phyloP scores from a whole-genome alignment of 768 basidiomycete species.

The Dendrothele bispora region DNA sequence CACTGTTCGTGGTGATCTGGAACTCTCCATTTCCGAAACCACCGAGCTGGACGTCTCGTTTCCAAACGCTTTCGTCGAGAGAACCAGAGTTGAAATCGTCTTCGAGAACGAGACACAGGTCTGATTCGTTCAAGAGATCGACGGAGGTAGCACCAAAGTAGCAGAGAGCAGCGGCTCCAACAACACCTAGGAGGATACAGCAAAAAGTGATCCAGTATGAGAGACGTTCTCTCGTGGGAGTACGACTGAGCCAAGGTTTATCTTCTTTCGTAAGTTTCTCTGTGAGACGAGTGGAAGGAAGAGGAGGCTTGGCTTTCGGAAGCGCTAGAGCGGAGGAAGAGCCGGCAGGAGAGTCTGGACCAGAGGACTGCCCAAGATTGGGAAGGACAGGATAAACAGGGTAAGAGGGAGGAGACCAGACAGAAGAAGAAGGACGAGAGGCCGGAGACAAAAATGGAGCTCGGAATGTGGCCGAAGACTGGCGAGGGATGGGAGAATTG shows the following conservation, averaged over 20 bases:
- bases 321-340: conserved; percentile 19
- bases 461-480: conserved; percentile 53
- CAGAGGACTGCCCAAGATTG: conserved; percentile 22
- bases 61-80: conserved; percentile 53
- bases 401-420: conserved; percentile 62
- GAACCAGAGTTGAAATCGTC: conserved; percentile 59
- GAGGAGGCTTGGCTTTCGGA: conserved; percentile 35
- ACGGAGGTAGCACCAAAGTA: conserved; percentile 52
- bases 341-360: background rate
- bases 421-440: conserved; percentile 57
- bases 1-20: conserved; percentile 67
- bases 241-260: conserved; percentile 63
- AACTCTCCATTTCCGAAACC: conserved; percentile 85
- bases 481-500: conserved; percentile 34
- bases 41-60: conserved; percentile 65
- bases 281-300: conserved; percentile 48
- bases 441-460: conserved; percentile 70
- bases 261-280: conserved; percentile 48
- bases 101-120: conserved; percentile 64
- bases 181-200: conserved; percentile 55
- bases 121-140: conserved; percentile 28
- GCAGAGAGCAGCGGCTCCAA: conserved; percentile 50
- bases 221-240: conserved; percentile 28
- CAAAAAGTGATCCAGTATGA: conserved; percentile 51
- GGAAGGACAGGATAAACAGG: conserved; percentile 15